Conservation (phyloP, 345 rosid genomes). For the Raphanus sativus region DNA sequence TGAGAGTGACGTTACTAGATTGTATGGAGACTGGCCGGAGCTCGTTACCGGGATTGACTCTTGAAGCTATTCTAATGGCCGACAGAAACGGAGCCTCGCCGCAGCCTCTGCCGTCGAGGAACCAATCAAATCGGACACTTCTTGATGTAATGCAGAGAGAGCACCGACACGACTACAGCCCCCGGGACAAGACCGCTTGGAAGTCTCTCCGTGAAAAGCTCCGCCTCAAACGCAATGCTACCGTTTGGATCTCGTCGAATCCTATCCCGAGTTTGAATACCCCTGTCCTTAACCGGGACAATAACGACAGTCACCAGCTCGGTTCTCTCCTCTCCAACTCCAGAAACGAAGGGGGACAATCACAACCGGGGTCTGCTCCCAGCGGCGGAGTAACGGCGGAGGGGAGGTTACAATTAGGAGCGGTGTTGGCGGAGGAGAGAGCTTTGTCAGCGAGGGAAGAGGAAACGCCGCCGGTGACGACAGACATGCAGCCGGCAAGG, state of each 20-base stretch:
- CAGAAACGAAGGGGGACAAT: background rate
- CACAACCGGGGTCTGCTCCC: constrained; percentile 23
- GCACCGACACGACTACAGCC: constrained; percentile 27
- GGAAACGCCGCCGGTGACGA: constrained; percentile 30
- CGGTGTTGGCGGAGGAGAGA: constrained; percentile 64
- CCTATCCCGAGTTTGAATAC: constrained; percentile 51
- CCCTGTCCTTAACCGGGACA: constrained; percentile 26
- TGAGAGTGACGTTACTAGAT: constrained; percentile 36
- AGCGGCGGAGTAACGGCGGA: constrained; percentile 13
- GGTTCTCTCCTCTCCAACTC: constrained; percentile 45
- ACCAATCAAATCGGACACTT: constrained; percentile 46
- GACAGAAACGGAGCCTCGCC: constrained; percentile 37
- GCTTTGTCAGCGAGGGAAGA: constrained; percentile 60
- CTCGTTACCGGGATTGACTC: constrained; percentile 33
- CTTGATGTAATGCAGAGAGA: constrained; percentile 61
- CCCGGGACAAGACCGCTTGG: constrained; percentile 64
- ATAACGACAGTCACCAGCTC: constrained; percentile 22
- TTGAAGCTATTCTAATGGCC: constrained; percentile 39
- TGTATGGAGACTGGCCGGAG: constrained; percentile 42
- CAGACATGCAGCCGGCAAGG: constrained; percentile 49
- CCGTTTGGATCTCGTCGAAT: constrained; percentile 61
- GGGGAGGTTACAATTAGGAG: constrained; percentile 40
- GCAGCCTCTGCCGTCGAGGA: constrained; percentile 22
- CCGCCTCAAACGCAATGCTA: constrained; percentile 62
- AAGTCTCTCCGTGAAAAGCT: constrained; percentile 63